Percentiles rank a stretch among this genome's conserved stretches.
These are phyloP conservation scores for Phylloporus sp. DNA, from an alignment of 768 basidiomycete species.

Conservation along the genomic window DNA sequence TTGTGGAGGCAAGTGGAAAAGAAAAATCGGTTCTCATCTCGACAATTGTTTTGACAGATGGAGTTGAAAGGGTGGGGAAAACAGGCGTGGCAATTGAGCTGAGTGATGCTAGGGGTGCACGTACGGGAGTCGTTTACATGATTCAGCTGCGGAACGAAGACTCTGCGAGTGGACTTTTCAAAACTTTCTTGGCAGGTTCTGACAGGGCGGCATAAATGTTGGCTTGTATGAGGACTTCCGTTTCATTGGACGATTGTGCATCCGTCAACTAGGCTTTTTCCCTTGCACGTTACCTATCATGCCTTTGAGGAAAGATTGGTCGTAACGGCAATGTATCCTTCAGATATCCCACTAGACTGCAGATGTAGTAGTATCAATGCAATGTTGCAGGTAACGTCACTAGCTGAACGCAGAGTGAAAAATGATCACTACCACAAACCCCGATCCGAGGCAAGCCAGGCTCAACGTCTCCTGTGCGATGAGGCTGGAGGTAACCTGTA, in stretches of 20 bases:
- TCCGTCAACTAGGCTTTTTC: neutral
- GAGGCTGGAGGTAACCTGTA: conserved; percentile 57
- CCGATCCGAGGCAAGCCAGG: conserved; percentile 75
- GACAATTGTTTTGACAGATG: conserved; percentile 92
- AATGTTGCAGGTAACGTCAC: conserved; percentile 11
- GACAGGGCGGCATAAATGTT: conserved; percentile 48
- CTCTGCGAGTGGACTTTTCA: conserved; percentile 79
- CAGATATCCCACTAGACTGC: conserved; percentile 12
- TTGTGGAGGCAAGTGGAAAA: conserved; percentile 81
- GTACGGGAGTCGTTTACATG: conserved; percentile 97
- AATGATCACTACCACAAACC: conserved; percentile 83
- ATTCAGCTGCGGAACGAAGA: conserved; percentile 89
- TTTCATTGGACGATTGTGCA: neutral
- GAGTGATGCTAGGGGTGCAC: conserved; percentile 74
- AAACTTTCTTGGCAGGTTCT: conserved; percentile 81
- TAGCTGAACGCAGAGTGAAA: conserved; percentile 70
- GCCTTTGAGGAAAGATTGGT: neutral
- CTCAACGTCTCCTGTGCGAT: conserved; percentile 50
- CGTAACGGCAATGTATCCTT: conserved; percentile 1
- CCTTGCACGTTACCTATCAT: neutral
- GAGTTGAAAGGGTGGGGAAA: conserved; percentile 97
- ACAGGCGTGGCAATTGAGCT: conserved; percentile 96
- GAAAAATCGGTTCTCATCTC: conserved; percentile 80
- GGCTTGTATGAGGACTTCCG: neutral
- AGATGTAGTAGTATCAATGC: conserved; percentile 2